Evolutionary conservation across 768 basidiomycete genomes (phyloP), one percentile per base, ranked within the genome.

Genomic region (Tulasnella sp.): DNA sequence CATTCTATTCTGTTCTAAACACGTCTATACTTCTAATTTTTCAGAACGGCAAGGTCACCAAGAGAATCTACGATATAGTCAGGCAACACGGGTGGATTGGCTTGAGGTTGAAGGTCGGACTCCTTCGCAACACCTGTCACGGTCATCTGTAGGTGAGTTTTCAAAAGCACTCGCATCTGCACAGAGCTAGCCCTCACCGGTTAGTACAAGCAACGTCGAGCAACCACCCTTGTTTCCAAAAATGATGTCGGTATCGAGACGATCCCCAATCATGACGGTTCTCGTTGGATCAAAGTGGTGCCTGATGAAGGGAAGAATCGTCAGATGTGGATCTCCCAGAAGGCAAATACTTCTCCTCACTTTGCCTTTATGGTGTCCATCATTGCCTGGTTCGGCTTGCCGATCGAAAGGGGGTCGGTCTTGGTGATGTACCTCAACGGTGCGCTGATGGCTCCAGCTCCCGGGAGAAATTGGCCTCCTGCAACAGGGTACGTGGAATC

Each of bases 191-290:
- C 36, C 19, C 10, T 34, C 84, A 93, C 96, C 96, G n/a, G 95
- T 96, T 82, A 99, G 86, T 78, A 99, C 97, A 58, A 98, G 91
- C 79, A 98, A 87, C 0, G 97, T 98, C 24, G 92, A 85, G 31
- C 98, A 88, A 36, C 95, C 95, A 56, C 95, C 95, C 71, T 90
- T 89, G 84, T 94, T 89, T 74, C 97, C 98, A 83, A 99, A 99
- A 75, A 93, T 86, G 82, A 99, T 98, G 85, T 99, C 97, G 7
- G 98, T 99, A 84, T 94, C 93, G 82, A 99, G 88, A 80, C 97
- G 90, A 86, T 99, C 97, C 58, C 97, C 97, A 71, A 99, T 88
- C 95, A 99, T 98, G 84, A 99, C 91, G 21, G 97, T 96, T 91
- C n/a, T 88, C 80, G 88, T 86, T 62, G 94, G 94, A 85, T 99